phyloP scores from a whole-genome alignment of 2,329 filamentous ascomycete genomes.

The Calonectria honghensis region DNA sequence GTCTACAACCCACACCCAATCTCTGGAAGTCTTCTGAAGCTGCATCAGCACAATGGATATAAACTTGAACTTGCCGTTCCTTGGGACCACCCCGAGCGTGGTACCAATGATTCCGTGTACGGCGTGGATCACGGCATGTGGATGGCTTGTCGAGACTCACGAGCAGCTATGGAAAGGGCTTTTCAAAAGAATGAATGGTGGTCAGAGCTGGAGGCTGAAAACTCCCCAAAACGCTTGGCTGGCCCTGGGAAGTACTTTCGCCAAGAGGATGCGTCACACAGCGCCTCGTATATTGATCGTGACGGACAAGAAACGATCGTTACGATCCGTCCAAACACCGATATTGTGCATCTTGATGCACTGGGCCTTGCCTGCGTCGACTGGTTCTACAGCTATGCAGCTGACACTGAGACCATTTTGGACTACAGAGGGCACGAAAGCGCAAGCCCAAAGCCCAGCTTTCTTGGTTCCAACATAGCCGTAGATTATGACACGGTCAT shows the following conservation, averaged over 20 bases:
- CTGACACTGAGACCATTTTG: neutral
- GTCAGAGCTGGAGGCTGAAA: neutral
- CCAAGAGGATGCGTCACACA: neutral
- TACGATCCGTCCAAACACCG: neutral
- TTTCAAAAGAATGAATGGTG: conserved; percentile 9
- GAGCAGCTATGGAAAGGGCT: neutral
- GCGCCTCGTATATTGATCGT: neutral
- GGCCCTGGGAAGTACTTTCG: neutral
- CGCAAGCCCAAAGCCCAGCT: neutral
- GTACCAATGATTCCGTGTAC: neutral
- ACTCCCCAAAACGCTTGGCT: too few species aligned
- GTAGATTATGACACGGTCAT: conserved; percentile 11
- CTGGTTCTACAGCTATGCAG: conserved; percentile 5
- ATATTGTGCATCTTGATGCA: neutral
- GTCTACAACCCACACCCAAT: neutral
- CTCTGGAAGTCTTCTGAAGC: neutral
- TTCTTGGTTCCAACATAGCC: conserved; percentile 12
- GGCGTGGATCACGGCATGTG: neutral
- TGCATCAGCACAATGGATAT: neutral
- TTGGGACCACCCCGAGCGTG: neutral
- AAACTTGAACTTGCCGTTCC: neutral
- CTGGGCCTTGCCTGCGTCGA: conserved; percentile 1
- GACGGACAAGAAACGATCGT: neutral
- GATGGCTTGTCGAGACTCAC: conserved; percentile 17
- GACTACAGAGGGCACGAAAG: neutral